Evolutionary conservation across 164 flowering plant genomes (phyloP), one percentile per base, ranked within the genome.

Genomic region (Annona cherimola): DNA sequence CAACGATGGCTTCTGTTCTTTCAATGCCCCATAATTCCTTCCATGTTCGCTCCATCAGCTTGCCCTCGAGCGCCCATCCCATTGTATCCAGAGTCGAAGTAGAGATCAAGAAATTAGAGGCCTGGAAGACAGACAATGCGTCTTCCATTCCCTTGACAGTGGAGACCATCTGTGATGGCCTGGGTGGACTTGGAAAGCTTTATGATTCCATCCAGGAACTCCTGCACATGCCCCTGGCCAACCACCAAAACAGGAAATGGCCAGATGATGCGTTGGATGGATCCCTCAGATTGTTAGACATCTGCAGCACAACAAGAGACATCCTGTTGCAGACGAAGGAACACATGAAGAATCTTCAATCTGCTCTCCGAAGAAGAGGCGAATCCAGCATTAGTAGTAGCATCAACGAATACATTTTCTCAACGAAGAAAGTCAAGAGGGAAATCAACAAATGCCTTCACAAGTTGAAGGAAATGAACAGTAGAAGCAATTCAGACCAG

Each of bases 251-350:
- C 18, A 75, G 77, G 16, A 80, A 77, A 68, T 77, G 80, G 73
- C 71, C 77, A 16, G 79, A 76, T n/a, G 80, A 78, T 60, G 62
- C 67, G n/a, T 40, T 79, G 50, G 84, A 81, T 45, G 85, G 79
- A 42, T 82, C 82, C 40, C 75, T 86, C 3, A 78, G 78, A 45
- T 75, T 79, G 63, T 66, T 83, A 70, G 87, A 86, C 60, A 42
- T 80, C 2, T 86, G 85, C 42, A 73, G 71, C 20, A 45, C 72
- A 5, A 70, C 78, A 6, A 80, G 77, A 74, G 82, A 84, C 54
- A 44, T 68, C 43, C 35, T 81, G 71, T 12, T 60, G 60, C 79
- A 77, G 41, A 74, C 77, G 69, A 80, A 81, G 73, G 85, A 82
- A 67, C n/a, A 63, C 14, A 68, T 66, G 1, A 80, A 70, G 41